Evolutionary conservation across 495 filamentous ascomycete species (phyloP).

Genomic region (Aspergillus cristatus): DNA sequence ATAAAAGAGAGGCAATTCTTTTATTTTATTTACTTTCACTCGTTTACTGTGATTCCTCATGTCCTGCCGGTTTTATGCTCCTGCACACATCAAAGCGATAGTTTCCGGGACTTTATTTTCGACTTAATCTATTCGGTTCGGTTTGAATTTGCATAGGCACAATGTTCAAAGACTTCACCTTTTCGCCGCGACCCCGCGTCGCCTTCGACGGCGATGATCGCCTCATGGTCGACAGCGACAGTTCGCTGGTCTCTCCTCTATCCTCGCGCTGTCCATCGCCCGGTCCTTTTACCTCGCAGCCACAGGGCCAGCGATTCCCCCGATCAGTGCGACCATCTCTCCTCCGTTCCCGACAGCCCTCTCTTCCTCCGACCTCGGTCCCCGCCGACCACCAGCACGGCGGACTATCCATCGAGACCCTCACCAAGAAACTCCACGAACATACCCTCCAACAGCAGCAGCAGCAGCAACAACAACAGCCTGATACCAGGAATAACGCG

Average conservation of each 20-base stretch:
- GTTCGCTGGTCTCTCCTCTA: slow-evolving; percentile 31
- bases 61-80: no score
- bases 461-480: slow-evolving; percentile 1
- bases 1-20: no score
- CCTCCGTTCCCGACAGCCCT: slow-evolving; percentile 26
- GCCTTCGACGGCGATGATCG: slow-evolving; percentile 32
- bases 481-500: slow-evolving; percentile 2
- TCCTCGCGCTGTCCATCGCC: slow-evolving; percentile 41
- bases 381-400: slow-evolving; percentile 33
- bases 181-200: slow-evolving; percentile 26
- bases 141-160: no score
- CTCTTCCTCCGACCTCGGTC: slow-evolving; percentile 37
- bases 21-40: no score
- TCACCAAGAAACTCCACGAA: slow-evolving; percentile 39
- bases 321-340: slow-evolving; percentile 13
- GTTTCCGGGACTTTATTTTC: no score
- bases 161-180: slow-evolving; percentile 43
- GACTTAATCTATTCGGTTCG: no score
- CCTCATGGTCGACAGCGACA: slow-evolving; percentile 31
- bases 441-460: slow-evolving; percentile 22
- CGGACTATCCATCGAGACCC: slow-evolving; percentile 34
- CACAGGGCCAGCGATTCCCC: slow-evolving; percentile 17
- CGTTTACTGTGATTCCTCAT: no score
- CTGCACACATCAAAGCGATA: no score
- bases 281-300: slow-evolving; percentile 19